These are phyloP conservation scores for Schizochytrium sp. DNA, from an alignment of 108 stramenopile species.

Conservation along the genomic window DNA sequence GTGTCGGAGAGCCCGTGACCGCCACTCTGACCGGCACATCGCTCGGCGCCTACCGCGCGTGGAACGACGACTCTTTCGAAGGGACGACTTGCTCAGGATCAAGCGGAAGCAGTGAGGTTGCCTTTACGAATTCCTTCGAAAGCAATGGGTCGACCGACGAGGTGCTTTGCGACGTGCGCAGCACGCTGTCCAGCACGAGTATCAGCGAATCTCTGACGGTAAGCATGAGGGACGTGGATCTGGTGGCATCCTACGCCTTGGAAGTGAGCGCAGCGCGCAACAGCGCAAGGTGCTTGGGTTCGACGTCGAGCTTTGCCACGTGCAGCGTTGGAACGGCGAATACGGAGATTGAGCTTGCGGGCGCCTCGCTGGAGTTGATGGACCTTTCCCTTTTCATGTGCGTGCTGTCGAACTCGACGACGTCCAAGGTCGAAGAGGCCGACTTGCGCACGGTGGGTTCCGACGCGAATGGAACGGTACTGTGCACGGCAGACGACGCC, in stretches of 20 bases:
- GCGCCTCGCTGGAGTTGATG: not conserved
- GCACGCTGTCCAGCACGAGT: not conserved
- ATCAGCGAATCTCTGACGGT: not conserved
- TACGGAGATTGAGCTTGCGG: not conserved
- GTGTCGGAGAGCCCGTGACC: not conserved
- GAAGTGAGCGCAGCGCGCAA: not conserved
- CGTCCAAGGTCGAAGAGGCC: not conserved
- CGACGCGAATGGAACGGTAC: too few relatives aligned
- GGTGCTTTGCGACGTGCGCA: not conserved
- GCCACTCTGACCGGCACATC: not conserved
- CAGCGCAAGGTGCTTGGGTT: not conserved
- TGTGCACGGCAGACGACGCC: not conserved
- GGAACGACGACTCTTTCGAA: not conserved
- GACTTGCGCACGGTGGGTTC: too few relatives aligned
- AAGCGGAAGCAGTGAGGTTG: not conserved
- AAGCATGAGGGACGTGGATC: not conserved
- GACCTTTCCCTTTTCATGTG: not conserved
- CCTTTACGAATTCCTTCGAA: not conserved
- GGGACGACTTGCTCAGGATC: not conserved
- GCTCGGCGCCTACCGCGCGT: not conserved
- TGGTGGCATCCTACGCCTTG: not conserved
- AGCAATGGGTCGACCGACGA: not conserved
- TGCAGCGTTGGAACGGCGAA: not conserved
- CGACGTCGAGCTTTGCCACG: not conserved
- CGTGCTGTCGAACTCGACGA: not conserved